Evolutionary conservation across 2,329 filamentous ascomycete genomes (phyloP), one percentile per base, ranked within the genome.

Genomic region (Botrytis fragariae): DNA sequence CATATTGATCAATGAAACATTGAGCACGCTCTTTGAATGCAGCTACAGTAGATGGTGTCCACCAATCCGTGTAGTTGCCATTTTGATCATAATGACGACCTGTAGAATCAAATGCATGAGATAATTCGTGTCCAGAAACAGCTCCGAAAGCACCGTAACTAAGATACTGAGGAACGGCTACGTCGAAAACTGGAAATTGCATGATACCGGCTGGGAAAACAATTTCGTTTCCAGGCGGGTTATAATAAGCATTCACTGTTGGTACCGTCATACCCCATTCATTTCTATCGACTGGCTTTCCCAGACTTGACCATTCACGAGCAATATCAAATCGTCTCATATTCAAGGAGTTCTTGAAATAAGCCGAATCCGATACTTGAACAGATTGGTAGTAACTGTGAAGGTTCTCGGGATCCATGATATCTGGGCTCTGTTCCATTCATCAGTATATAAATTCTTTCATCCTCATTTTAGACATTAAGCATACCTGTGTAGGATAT

Each of bases 1-100:
- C 81, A 79, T 91, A 93, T 81, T 93, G 90, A n/a, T 91, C 83
- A 3, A 92, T 83, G 74, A 93, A 92, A 81, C 91, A 93, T 74
- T 90, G 82, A 0, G 89, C 86, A 63, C 87, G 87, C 71, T 88
- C 82, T 71, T 87, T 81, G 79, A 92, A 93, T 1, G 84, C 87
- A 7, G 84, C 78, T 4, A 90, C 84, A 2, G 90, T 92, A 51
- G 83, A 79, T 14, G 89, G 83, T 25, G 88, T 87, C 90, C 90
- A 92, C 90, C 91, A 92, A 74, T 90, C 85, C 0, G 87, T 90
- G 78, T 87, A 88, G 77, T 90, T 91, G 35, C 89, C 90, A 60
- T 86, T 88, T 76, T 89, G 84, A 77, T 93, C 89, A 76, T 89
- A 92, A 76, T 90, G 86, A 29, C 89, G 85, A 14, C 91, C 91